Evolutionary conservation across 257 asterid genomes (phyloP).

Genomic region (Jaltomata sinuosa): DNA sequence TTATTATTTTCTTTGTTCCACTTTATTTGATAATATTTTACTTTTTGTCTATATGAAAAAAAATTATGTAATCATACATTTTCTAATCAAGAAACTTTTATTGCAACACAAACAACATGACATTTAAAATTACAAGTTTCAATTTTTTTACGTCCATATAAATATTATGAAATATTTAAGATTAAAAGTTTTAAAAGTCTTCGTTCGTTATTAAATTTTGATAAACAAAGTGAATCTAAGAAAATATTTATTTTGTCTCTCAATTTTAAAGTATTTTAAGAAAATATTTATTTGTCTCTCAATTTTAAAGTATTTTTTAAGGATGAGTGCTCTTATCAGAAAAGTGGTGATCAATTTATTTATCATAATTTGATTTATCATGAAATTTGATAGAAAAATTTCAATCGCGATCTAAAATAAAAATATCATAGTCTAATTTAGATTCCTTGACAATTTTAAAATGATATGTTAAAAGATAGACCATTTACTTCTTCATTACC

Average conservation of each 20-base stretch:
- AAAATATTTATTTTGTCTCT: neutral
- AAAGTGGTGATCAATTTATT: neutral
- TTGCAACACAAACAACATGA: too few species aligned
- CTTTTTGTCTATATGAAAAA: too few species aligned
- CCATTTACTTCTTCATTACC: neutral
- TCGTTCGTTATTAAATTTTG: neutral
- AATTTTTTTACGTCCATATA: too few species aligned
- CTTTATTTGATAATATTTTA: too few species aligned
- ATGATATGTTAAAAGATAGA: neutral
- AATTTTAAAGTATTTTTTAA: too few species aligned
- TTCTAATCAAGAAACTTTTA: too few species aligned
- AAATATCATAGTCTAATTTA: neutral
- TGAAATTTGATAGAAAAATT: neutral
- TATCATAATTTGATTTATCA: neutral
- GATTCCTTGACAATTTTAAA: neutral
- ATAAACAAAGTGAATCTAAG: neutral
- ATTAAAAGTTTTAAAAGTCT: neutral
- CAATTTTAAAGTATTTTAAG: neutral
- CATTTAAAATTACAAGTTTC: too few species aligned
- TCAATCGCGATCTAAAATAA: neutral
- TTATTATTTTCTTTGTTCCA: too few species aligned
- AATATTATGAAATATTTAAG: neutral
- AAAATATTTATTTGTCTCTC: too few species aligned
- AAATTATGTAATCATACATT: too few species aligned
- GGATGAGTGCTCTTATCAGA: neutral